A percentile compares a stretch with the other conserved stretches of the same genome.
These are phyloP conservation scores for Globisporangium spiculum DNA, from an alignment of 352 stramenopile genomes.

Conservation along the genomic window DNA sequence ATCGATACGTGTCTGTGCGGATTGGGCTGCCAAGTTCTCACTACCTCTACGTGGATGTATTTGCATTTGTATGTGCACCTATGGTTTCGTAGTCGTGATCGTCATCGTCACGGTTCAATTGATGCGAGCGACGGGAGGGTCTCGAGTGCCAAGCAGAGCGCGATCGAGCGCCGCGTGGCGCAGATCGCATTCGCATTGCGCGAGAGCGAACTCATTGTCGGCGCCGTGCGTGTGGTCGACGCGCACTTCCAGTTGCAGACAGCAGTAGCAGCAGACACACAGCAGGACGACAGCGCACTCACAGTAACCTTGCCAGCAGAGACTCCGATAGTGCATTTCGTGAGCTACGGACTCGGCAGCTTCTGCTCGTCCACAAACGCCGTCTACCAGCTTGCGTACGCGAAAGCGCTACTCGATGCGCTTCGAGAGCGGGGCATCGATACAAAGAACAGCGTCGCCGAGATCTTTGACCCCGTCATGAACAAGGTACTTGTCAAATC, in stretches of 20 bases:
- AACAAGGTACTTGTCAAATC: conserved; percentile 38
- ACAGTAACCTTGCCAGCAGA: neutral
- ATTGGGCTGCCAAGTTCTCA: neutral
- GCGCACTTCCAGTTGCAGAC: conserved; percentile 25
- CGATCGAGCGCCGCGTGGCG: conserved; percentile 38
- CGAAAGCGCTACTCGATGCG: conserved; percentile 37
- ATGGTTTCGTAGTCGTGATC: neutral
- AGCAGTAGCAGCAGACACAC: conserved; percentile 9
- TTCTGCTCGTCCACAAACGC: conserved; percentile 73
- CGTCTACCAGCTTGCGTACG: conserved; percentile 71
- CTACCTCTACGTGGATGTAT: neutral
- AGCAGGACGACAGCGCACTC: neutral
- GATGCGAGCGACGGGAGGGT: neutral
- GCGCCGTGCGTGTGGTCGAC: conserved; percentile 24
- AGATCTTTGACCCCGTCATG: conserved; percentile 83
- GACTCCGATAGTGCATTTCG: conserved; percentile 25
- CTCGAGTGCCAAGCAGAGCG: conserved; percentile 13
- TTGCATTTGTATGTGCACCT: neutral
- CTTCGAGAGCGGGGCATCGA: conserved; percentile 9
- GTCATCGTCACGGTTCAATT: conserved; percentile 1
- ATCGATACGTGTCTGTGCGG: neutral
- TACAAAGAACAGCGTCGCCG: conserved; percentile 5
- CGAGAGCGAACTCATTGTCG: conserved; percentile 27
- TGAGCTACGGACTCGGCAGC: conserved; percentile 75
- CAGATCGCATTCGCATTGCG: conserved; percentile 31